Evolutionary conservation across 306 rosid species (phyloP).

Genomic region (Sesbania bispinosa): DNA sequence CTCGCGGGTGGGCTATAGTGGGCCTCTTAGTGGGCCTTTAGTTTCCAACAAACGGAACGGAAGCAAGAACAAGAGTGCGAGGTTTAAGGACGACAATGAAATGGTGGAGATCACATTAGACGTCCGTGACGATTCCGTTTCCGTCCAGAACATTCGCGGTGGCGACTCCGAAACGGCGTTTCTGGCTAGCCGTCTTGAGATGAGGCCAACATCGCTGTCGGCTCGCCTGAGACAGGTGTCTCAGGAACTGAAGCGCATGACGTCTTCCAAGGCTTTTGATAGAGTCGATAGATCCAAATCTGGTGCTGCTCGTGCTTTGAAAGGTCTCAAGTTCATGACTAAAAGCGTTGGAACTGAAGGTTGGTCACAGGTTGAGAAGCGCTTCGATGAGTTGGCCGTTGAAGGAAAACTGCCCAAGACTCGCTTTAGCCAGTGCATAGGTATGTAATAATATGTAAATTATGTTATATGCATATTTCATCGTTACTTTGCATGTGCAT

Average conservation of each 20-base stretch:
- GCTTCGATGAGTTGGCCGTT: slow-evolving; percentile 53
- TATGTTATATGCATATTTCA: not conserved
- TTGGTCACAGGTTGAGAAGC: slow-evolving; percentile 61
- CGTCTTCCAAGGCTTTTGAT: not conserved
- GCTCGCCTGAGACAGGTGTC: slow-evolving; percentile 57
- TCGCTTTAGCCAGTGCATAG: slow-evolving; percentile 69
- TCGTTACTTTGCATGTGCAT: not conserved
- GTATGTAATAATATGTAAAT: no score
- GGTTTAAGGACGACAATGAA: slow-evolving; percentile 49
- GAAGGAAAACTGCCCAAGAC: slow-evolving; percentile 55
- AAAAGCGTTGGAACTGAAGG: slow-evolving; percentile 55
- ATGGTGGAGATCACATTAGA: slow-evolving; percentile 78
- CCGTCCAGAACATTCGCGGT: slow-evolving; percentile 63
- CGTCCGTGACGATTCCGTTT: slow-evolving; percentile 60
- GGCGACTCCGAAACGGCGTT: slow-evolving; percentile 65
- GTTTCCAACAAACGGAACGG: slow-evolving; percentile 34
- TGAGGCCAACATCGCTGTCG: slow-evolving; percentile 44
- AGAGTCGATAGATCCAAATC: not conserved
- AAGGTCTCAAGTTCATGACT: slow-evolving; percentile 48
- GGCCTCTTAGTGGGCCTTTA: slow-evolving; percentile 56
- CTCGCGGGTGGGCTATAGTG: slow-evolving; percentile 48
- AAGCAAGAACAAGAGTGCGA: slow-evolving; percentile 51
- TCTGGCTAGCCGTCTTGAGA: slow-evolving; percentile 52
- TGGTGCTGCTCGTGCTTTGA: not conserved
- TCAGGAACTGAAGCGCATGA: slow-evolving; percentile 57